Evolutionary conservation across 2,329 filamentous ascomycete species (phyloP).

Genomic region (Berkeleyomyces rouxiae): DNA sequence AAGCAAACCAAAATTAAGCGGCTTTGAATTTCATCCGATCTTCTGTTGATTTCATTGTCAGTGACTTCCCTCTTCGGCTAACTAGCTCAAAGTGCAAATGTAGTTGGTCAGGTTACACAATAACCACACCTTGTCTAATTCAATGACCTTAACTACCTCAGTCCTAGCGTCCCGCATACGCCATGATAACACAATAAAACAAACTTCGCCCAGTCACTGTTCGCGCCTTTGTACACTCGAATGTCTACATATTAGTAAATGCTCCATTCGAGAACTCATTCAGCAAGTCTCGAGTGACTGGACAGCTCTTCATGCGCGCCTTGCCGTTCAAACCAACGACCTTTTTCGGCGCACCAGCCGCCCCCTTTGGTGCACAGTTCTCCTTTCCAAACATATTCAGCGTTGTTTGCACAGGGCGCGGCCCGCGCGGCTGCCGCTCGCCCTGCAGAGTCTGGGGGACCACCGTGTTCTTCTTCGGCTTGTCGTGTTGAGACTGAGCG

Average conservation of each 20-base stretch:
- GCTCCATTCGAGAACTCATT: slow-evolving; percentile 35
- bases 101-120: no score
- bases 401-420: slow-evolving; percentile 10
- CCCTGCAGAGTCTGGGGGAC: slow-evolving; percentile 19
- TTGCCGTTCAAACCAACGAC: slow-evolving; percentile 42
- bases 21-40: no score
- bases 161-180: no score
- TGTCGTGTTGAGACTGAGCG: not conserved
- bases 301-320: slow-evolving; percentile 46
- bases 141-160: no score
- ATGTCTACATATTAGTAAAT: not conserved
- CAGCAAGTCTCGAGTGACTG: slow-evolving; percentile 59
- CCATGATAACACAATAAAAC: not conserved
- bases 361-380: slow-evolving; percentile 26
- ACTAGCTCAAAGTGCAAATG: no score
- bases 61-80: no score
- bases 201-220: not conserved
- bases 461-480: slow-evolving; percentile 17
- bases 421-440: slow-evolving; percentile 15
- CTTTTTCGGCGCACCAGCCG: slow-evolving; percentile 29
- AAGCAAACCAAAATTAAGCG: no score
- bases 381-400: slow-evolving; percentile 24
- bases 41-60: no score
- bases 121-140: no score
- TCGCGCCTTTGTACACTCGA: not conserved